phyloP scores from a whole-genome alignment of 805 yeast genomes.

The Huiozyma naganishii region DNA sequence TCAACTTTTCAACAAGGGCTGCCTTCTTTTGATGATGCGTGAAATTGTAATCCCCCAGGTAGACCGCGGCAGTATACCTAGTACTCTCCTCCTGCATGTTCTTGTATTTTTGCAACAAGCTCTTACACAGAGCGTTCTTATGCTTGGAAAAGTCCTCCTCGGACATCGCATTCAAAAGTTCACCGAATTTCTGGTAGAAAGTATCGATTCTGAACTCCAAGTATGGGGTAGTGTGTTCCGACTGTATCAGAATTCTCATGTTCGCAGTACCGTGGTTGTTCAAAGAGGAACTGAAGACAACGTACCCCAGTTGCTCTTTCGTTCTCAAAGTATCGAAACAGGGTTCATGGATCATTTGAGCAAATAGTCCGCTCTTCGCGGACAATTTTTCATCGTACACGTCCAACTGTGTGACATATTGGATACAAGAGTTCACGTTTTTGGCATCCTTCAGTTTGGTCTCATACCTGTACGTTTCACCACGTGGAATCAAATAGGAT shows the following conservation, averaged over 20 bases:
- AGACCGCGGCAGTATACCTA: conserved; percentile 56
- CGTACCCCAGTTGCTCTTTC: conserved; percentile 89
- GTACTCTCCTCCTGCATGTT: conserved; percentile 68
- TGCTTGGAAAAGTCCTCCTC: conserved; percentile 59
- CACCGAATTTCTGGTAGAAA: conserved; percentile 43
- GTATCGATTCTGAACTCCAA: conserved; percentile 66
- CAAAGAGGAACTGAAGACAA: conserved; percentile 71
- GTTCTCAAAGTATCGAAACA: conserved; percentile 85
- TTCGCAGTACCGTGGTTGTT: conserved; percentile 51
- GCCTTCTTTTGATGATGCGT: conserved; percentile 47
- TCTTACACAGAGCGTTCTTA: conserved; percentile 54
- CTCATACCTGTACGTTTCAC: conserved; percentile 37
- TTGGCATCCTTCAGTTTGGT: conserved; percentile 46
- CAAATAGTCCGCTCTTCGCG: conserved; percentile 50
- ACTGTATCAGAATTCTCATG: conserved; percentile 66
- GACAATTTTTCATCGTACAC: conserved; percentile 33
- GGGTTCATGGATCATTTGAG: conserved; percentile 74
- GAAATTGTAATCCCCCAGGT: conserved; percentile 74
- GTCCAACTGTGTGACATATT: conserved; percentile 63
- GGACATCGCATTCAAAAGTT: conserved; percentile 38
- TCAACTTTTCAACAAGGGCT: conserved; percentile 39
- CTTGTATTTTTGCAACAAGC: conserved; percentile 60
- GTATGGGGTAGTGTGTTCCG: conserved; percentile 66
- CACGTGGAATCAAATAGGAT: conserved; percentile 33
- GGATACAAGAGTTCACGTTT: conserved; percentile 78